A percentile compares a stretch with the other conserved stretches of the same genome.
Evolutionary conservation across 148 eudicot species (phyloP).

Genomic region (Chenopodium formosanum): DNA sequence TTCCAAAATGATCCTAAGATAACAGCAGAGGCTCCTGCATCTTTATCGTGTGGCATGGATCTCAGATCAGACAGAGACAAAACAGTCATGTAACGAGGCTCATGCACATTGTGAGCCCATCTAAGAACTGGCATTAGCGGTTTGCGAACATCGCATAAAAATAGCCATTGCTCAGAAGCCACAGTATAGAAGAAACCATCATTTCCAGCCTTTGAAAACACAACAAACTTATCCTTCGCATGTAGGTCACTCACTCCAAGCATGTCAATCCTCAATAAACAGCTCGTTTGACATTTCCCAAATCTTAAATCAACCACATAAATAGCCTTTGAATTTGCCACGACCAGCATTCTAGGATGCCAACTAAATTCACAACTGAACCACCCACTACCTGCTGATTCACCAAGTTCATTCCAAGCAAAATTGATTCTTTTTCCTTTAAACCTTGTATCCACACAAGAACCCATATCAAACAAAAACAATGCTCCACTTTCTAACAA

Average conservation of each 20-base stretch:
- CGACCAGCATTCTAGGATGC: slow-evolving; percentile 70
- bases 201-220: slow-evolving; percentile 55
- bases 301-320: slow-evolving; percentile 65
- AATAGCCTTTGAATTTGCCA: slow-evolving; percentile 55
- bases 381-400: slow-evolving; percentile 45
- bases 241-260: slow-evolving; percentile 20
- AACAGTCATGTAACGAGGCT: slow-evolving; percentile 50
- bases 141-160: slow-evolving; percentile 69
- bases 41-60: slow-evolving; percentile 40
- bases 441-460: slow-evolving; percentile 18
- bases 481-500: slow-evolving; percentile 67
- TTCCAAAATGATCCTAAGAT: slow-evolving; percentile 84
- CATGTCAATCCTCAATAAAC: slow-evolving; percentile 50
- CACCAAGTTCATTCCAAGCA: slow-evolving; percentile 36
- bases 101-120: slow-evolving; percentile 63
- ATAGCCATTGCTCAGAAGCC: slow-evolving; percentile 52
- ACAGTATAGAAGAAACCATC: slow-evolving; percentile 50
- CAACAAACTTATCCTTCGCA: slow-evolving; percentile 50
- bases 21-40: slow-evolving; percentile 52
- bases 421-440: slow-evolving; percentile 44
- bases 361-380: slow-evolving; percentile 78
- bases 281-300: slow-evolving; percentile 31
- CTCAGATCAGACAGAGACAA: slow-evolving; percentile 53
- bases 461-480: slow-evolving; percentile 58
- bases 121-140: slow-evolving; percentile 58